Conservation (phyloP, 2,329 filamentous ascomycete species). For the Diaporthe aspalathi region DNA sequence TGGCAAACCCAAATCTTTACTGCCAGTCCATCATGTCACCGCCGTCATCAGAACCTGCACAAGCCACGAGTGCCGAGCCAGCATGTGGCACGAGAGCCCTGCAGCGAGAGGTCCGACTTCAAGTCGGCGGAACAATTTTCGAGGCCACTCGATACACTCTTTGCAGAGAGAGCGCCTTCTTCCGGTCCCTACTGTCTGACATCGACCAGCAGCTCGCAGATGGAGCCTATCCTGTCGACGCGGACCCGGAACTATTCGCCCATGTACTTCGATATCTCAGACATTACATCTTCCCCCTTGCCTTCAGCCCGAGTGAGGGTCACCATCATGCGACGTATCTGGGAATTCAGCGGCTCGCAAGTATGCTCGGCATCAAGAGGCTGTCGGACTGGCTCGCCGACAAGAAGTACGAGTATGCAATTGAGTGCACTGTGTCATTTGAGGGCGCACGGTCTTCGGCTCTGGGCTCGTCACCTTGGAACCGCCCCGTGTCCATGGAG, state of each 20-base stretch:
- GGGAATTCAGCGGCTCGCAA: not conserved
- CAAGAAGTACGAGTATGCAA: not conserved
- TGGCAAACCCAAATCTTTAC: too few species aligned
- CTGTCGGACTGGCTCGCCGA: not conserved
- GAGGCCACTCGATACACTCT: not conserved
- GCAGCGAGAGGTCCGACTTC: not conserved
- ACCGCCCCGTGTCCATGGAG: not conserved
- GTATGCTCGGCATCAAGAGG: not conserved
- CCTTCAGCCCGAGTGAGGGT: not conserved
- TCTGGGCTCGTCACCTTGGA: not conserved
- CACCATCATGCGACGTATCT: not conserved
- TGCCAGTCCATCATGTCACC: not conserved
- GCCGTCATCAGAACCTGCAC: not conserved
- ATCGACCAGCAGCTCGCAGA: not conserved
- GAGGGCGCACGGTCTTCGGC: too few species aligned
- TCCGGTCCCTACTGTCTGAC: not conserved
- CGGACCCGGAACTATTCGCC: not conserved
- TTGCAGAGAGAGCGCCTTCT: not conserved
- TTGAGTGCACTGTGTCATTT: not conserved
- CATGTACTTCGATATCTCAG: not conserved
- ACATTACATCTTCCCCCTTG: not conserved
- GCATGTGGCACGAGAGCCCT: too few species aligned
- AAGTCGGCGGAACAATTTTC: not conserved
- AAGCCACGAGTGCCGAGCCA: too few species aligned
- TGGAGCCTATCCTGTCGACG: not conserved